Conservation (phyloP, 1,284 basidiomycete species). For the Ceratobasidium sp. region DNA sequence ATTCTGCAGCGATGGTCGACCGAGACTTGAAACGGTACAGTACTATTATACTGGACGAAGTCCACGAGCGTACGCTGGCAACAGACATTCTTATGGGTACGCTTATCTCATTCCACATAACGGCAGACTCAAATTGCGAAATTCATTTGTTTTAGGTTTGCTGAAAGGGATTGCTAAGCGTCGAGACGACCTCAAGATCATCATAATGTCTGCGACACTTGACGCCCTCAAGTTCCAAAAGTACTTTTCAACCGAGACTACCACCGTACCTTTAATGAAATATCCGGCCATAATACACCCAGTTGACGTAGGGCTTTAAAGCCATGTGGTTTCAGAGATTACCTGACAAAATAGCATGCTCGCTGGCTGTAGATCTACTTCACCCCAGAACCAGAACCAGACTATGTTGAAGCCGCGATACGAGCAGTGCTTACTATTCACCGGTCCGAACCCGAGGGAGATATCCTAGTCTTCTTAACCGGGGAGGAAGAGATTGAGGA, state of each 20-base stretch:
- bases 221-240: constrained; percentile 97
- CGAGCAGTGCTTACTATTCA: constrained; percentile 98
- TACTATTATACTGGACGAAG: constrained; percentile 98
- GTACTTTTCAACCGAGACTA: constrained; percentile 77
- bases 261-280: constrained; percentile 87
- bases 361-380: constrained; percentile 72
- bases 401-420: constrained; percentile 98
- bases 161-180: constrained; percentile 82
- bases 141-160: constrained; percentile 72
- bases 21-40: constrained; percentile 90
- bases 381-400: constrained; percentile 94
- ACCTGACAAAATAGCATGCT: neutral
- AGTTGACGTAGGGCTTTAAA: constrained; percentile 76
- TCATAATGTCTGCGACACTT: constrained; percentile 98
- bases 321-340: too few species aligned
- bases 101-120: constrained; percentile 84
- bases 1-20: constrained; percentile 98
- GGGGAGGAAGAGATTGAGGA: constrained; percentile 99
- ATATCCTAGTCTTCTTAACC: constrained; percentile 94
- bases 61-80: constrained; percentile 97
- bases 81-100: constrained; percentile 98
- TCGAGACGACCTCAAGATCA: constrained; percentile 93
- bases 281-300: constrained; percentile 97
- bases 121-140: too few species aligned
- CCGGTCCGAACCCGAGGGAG: constrained; percentile 93